Evolutionary conservation across 169 alveolate species (phyloP).

Genomic region (Cryptosporidium bovis): DNA sequence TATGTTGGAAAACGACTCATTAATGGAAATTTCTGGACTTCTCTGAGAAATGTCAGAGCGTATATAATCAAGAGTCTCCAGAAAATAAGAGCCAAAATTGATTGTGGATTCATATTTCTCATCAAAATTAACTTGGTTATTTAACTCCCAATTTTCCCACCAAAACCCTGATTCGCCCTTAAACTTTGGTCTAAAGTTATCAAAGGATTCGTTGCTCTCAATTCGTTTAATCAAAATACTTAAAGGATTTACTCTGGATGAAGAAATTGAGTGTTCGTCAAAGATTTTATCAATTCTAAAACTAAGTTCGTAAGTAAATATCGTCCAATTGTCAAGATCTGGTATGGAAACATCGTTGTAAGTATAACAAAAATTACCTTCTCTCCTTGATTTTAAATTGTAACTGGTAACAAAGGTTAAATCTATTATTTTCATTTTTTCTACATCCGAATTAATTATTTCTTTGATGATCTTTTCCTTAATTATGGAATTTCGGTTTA

Average conservation of each 20-base stretch:
- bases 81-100: slow-evolving; percentile 4
- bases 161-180: slow-evolving; percentile 23
- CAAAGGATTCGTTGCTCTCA: slow-evolving; percentile 1
- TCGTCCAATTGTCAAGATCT: slow-evolving; percentile 50
- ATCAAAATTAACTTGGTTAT: slow-evolving; percentile 17
- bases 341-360: slow-evolving; percentile 26
- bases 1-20: too few relatives aligned
- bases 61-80: neutral
- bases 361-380: slow-evolving; percentile 2
- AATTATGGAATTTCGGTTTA: too few relatives aligned
- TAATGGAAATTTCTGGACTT: neutral
- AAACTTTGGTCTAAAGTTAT: slow-evolving; percentile 24
- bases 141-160: slow-evolving; percentile 36
- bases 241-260: slow-evolving; percentile 4
- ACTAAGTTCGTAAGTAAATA: slow-evolving; percentile 1
- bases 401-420: slow-evolving; percentile 27
- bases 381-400: neutral
- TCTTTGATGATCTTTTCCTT: slow-evolving; percentile 16
- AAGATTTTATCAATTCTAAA: neutral
- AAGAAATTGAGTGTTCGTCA: neutral
- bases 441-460: neutral
- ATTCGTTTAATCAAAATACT: neutral
- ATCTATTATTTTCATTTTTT: slow-evolving; percentile 32
- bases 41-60: neutral
- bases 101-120: slow-evolving; percentile 14